phyloP scores from a whole-genome alignment of 257 asterid genomes.

The Jasminum sambac region DNA sequence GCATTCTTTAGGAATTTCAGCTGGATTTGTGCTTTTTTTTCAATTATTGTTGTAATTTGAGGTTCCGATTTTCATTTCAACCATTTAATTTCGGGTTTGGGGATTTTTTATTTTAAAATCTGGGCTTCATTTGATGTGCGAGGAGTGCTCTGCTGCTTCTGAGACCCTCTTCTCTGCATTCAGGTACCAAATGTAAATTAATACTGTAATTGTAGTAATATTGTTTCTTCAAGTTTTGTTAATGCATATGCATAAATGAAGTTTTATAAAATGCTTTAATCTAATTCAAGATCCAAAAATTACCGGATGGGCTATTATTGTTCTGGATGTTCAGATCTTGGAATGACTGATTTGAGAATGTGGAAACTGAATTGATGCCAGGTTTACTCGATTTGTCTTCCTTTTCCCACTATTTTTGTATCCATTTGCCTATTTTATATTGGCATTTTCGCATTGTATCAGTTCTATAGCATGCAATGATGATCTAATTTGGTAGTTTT shows the following conservation, averaged over 20 bases:
- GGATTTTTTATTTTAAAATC: conserved; percentile 10
- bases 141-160: conserved; percentile 30
- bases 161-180: conserved; percentile 24
- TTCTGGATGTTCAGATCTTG: conserved; percentile 12
- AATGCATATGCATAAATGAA: conserved; percentile 11
- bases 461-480: not conserved
- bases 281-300: not conserved
- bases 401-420: not conserved
- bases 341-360: conserved; percentile 4
- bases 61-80: not conserved
- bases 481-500: not conserved
- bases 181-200: conserved; percentile 34
- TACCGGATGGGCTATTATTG: not conserved
- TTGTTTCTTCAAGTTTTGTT: not conserved
- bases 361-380: not conserved
- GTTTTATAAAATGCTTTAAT: not conserved
- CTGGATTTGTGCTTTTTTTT: conserved; percentile 20
- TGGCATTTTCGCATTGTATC: not conserved
- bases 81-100: conserved; percentile 9
- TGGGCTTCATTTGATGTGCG: conserved; percentile 17
- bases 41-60: conserved; percentile 4
- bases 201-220: not conserved
- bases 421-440: not conserved
- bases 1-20: conserved; percentile 8
- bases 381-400: not conserved